Percentiles rank a stretch among this genome's conserved stretches.
Evolutionary conservation across 352 stramenopile species (phyloP).

Genomic region (Phytophthora sp.): DNA sequence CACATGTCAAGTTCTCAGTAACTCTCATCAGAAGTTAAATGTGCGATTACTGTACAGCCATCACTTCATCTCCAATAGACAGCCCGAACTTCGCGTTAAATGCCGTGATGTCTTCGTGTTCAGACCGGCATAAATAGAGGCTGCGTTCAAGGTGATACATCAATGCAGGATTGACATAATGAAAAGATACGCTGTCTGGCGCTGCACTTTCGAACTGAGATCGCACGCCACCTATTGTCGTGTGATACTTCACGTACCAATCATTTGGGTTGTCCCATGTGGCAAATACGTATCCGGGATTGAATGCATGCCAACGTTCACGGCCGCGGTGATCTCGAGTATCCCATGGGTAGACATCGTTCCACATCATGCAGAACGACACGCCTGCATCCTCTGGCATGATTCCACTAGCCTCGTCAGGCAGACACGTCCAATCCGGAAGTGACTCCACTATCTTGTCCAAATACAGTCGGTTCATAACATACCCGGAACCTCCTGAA

Average conservation of each 20-base stretch:
- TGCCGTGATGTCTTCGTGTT: constrained; percentile 37
- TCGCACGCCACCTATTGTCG: constrained; percentile 59
- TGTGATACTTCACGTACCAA: constrained; percentile 74
- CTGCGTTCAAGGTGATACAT: constrained; percentile 80
- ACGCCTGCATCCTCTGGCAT: constrained; percentile 75
- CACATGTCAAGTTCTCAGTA: too few relatives aligned
- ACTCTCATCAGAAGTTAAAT: too few relatives aligned
- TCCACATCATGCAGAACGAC: constrained; percentile 85
- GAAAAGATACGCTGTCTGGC: constrained; percentile 69
- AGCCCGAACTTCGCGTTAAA: constrained; percentile 63
- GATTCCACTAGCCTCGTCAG: constrained; percentile 59
- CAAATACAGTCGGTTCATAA: constrained; percentile 75
- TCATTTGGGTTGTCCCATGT: constrained; percentile 45
- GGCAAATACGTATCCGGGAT: constrained; percentile 44
- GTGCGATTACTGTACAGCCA: too few relatives aligned
- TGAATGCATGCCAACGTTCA: constrained; percentile 76
- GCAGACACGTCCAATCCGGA: constrained; percentile 54
- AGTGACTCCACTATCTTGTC: constrained; percentile 62
- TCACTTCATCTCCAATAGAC: constrained; percentile 44
- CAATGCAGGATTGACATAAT: constrained; percentile 64
- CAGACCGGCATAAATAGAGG: constrained; percentile 66
- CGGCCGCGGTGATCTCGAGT: constrained; percentile 69
- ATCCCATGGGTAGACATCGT: constrained; percentile 68
- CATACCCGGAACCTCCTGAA: constrained; percentile 71
- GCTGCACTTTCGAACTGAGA: constrained; percentile 49